Evolutionary conservation across 78 protist species (phyloP), one percentile per base, ranked within the genome.

Genomic region (Dictyostelium brefeldianum): DNA sequence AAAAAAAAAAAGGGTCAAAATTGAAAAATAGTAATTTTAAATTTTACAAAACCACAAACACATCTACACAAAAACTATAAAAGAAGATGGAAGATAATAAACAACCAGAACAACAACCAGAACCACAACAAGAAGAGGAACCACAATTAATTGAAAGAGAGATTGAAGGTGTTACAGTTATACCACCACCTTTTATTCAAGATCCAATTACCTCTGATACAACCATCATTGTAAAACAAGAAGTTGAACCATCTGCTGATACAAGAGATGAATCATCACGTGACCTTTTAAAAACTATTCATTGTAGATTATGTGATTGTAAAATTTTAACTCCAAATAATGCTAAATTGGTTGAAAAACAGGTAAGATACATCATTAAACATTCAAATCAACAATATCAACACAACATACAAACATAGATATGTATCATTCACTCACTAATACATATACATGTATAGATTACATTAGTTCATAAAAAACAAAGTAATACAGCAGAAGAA

Each of bases 291-390:
- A 87, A 87, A 59, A 53, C 62, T 48, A 46, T 87, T 62, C 92
- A 87, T 77, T 87, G 92, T n/a, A 87, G 92, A 87, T 36, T 48
- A 59, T 87, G 91, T 50, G 83, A 87, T 31, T 87, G 84, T 31
- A 87, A 22, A 47, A 43, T 87, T 25, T 54, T 87, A 20, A 25
- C 81, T 7, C 92, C 82, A 57, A 77, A 87, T 4, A 87, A 87
- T 77, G 82, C 92, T 62, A 17, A 51, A 8, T 64, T 87, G 5
- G 84, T 74, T 5, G 84, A 77, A 48, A 87, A 87, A 87, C 62
- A 87, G 4, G 91, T 84, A 74, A 41, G 18, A 8, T 5, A n/a
- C n/a, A n/a, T n/a, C n/a, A n/a, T n/a, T n/a, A n/a, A n/a, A n/a
- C n/a, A n/a, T n/a, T n/a, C n/a, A n/a, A n/a, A n/a, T n/a, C n/a